phyloP scores from a whole-genome alignment of 208 protist species.

The Trypanosoma avium region DNA sequence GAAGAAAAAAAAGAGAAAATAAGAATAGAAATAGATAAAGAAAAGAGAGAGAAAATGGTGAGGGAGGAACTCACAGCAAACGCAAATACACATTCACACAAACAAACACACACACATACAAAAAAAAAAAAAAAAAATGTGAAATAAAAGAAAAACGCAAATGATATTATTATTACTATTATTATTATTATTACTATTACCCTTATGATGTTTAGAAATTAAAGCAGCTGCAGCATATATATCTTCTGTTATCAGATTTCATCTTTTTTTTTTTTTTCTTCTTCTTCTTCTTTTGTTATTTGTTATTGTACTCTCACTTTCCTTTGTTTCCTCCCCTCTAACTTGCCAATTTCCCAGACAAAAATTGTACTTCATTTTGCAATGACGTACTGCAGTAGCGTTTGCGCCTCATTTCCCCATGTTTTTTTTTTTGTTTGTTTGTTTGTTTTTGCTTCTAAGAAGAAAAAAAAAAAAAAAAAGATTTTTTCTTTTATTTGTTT shows the following conservation, averaged over 20 bases:
- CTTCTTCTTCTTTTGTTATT: conserved; percentile 2
- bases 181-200: too few species aligned
- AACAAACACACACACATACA: not conserved
- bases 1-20: not conserved
- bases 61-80: not conserved
- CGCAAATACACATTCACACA: not conserved
- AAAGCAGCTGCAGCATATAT: too few species aligned
- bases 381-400: too few species aligned
- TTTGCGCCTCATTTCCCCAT: too few species aligned
- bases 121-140: conserved; percentile 14
- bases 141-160: not conserved
- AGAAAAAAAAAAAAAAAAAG: too few species aligned
- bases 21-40: too few species aligned
- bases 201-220: too few species aligned
- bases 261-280: conserved; percentile 8
- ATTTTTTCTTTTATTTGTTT: too few species aligned
- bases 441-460: too few species aligned
- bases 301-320: not conserved
- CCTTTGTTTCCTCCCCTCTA: not conserved
- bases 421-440: too few species aligned
- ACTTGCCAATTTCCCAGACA: not conserved
- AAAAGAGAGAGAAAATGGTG: not conserved
- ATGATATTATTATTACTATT: conserved; percentile 20
- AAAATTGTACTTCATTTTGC: too few species aligned
- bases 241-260: conserved; percentile 1